A percentile compares a stretch with the other conserved stretches of the same genome.
Evolutionary conservation across 495 filamentous ascomycete species (phyloP).

Genomic region (Neurospora terricola): DNA sequence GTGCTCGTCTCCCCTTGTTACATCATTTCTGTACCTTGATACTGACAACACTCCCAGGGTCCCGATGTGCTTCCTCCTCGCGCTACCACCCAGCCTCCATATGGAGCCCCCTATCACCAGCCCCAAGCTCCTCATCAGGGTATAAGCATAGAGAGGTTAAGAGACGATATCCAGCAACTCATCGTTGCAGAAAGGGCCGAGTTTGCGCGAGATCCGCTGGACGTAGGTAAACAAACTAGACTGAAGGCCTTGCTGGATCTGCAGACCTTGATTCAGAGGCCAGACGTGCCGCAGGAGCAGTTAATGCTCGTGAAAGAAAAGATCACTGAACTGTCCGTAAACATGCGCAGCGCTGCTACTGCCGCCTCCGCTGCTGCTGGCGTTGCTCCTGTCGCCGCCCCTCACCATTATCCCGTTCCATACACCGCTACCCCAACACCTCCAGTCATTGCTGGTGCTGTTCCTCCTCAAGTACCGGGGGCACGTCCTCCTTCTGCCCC

Average conservation of each 20-base stretch:
- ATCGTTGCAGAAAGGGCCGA: slow-evolving; percentile 60
- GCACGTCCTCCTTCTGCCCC: slow-evolving; percentile 15
- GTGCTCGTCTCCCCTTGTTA: not conserved
- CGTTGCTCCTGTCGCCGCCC: slow-evolving; percentile 8
- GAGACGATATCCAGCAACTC: slow-evolving; percentile 68
- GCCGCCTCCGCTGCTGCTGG: not conserved
- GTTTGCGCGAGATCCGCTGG: slow-evolving; percentile 61
- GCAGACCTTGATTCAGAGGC: slow-evolving; percentile 66
- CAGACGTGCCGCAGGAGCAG: slow-evolving; percentile 70
- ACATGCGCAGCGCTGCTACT: slow-evolving; percentile 28
- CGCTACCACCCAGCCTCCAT: slow-evolving; percentile 27
- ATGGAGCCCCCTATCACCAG: slow-evolving; percentile 15
- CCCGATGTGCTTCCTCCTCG: slow-evolving; percentile 13
- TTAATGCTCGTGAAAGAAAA: slow-evolving; percentile 70
- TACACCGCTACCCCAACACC: slow-evolving; percentile 18
- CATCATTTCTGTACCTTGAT: not conserved
- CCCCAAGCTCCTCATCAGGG: slow-evolving; percentile 24
- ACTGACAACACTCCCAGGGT: slow-evolving; percentile 16
- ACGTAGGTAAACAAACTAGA: slow-evolving; percentile 62
- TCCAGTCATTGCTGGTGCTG: slow-evolving; percentile 10
- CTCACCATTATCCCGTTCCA: slow-evolving; percentile 8
- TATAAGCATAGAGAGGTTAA: slow-evolving; percentile 61
- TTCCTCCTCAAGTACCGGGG: slow-evolving; percentile 14
- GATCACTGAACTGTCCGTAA: slow-evolving; percentile 59
- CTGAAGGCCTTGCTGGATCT: slow-evolving; percentile 82